Base-by-base conservation (phyloP, 495 filamentous ascomycete species). In the Podospora fimiseda region DNA sequence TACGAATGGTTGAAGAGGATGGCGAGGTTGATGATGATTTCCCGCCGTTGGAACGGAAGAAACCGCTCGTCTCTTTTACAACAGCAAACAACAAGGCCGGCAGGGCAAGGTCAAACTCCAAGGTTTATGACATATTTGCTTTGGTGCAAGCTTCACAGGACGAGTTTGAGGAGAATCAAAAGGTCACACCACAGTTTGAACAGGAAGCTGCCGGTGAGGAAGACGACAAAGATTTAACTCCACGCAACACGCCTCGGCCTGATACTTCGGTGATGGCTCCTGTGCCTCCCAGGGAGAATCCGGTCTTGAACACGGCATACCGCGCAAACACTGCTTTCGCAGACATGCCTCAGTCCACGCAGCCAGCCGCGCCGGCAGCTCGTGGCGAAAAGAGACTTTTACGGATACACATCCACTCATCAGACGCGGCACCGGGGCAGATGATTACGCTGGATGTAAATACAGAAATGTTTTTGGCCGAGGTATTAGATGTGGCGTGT, bases 11-110 rank as follows among this genome's bases (percentile, higher is more conserved):
- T 7, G 93, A 99, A 58, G 78, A 80, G 51, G 72, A 71, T 37
- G 91, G 88, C 8, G 93, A 99, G 61, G 87, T 96, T 2, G 93
- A 99, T 59, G 89, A 89, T 60, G 93, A 99, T 63, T 97, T 99
- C 58, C 91, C 90, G 3, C 81, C 93, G 0, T 73, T 97, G 7
- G 82, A 84, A 50, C 80, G 93, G 39, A 90, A 81, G 21, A 85
- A 87, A 57, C 80, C 85, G 0, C 83, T 98, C 30, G 80, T 78
- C 0, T 84, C 94, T 38, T 97, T 96, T 56, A 90, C 90, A 0
- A 93, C 91, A 6, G 91, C 89, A 48, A 96, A 96, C 63, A 95
- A 90, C 64, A 64, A 69, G 50, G 67, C 81, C 77, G 71, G 78
- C 36, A 78, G 90, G 53, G 78, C 83, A 27, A 74, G 90, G 30